These are phyloP conservation scores for Pseudogymnoascus sp. DNA, from an alignment of 2,329 filamentous ascomycete genomes.

Conservation along the genomic window DNA sequence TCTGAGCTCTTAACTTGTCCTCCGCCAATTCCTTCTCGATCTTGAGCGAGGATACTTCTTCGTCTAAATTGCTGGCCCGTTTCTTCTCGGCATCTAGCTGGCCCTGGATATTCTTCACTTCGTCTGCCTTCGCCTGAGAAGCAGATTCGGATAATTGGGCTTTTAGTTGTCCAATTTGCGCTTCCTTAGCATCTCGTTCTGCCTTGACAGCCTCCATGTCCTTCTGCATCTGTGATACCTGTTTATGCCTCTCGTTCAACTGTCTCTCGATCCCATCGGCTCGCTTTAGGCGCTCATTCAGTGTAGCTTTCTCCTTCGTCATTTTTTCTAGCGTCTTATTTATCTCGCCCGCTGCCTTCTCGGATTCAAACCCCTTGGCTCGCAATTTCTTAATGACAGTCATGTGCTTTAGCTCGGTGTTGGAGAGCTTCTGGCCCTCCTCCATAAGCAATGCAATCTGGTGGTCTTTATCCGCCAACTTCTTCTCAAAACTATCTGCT, in stretches of 20 bases:
- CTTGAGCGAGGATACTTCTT: constrained; percentile 55
- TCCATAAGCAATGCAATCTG: constrained; percentile 85
- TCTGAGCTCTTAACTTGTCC: constrained; percentile 63
- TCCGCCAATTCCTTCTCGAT: constrained; percentile 71
- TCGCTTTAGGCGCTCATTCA: constrained; percentile 43
- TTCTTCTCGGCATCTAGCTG: constrained; percentile 59
- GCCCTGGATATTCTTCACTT: constrained; percentile 59
- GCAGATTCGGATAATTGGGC: constrained; percentile 61
- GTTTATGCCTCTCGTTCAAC: constrained; percentile 46
- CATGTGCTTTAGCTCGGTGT: constrained; percentile 77
- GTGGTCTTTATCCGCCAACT: constrained; percentile 81
- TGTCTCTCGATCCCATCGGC: constrained; percentile 50
- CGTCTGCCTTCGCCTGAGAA: constrained; percentile 58
- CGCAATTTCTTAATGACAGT: constrained; percentile 76
- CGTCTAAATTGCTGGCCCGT: constrained; percentile 48
- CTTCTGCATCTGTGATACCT: constrained; percentile 43
- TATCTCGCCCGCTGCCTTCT: constrained; percentile 56
- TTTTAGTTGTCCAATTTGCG: constrained; percentile 61
- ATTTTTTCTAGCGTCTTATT: constrained; percentile 54
- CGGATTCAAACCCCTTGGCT: constrained; percentile 56
- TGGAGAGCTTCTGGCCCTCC: constrained; percentile 83
- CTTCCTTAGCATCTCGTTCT: constrained; percentile 57
- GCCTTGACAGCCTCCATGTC: constrained; percentile 55
- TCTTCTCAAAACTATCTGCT: constrained; percentile 63
- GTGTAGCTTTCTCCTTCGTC: constrained; percentile 39